Base-by-base conservation (phyloP, 2,329 filamentous ascomycete species). In the Fusarium abutilonis region DNA sequence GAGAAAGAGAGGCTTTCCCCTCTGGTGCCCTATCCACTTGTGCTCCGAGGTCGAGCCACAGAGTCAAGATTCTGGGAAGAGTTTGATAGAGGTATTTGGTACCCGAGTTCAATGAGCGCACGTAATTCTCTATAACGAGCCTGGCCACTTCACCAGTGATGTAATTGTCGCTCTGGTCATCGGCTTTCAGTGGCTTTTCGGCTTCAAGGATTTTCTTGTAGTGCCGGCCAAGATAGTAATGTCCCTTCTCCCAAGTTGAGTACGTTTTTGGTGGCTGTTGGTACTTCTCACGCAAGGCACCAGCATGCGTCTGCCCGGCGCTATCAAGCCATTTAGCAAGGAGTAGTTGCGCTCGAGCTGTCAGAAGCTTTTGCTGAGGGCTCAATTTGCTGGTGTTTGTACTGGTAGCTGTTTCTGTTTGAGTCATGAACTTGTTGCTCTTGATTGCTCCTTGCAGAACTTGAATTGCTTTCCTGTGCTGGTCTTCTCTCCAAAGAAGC, bases 11-110 rank as follows among this genome's bases (percentile, higher is more conserved):
- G 14, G 81, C 77, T 69, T 84, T 86, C 39, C 77, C 82, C 44
- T 85, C 82, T 0, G 83, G 83, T 6, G 83, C 76, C 67, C 87
- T 86, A 70, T 90, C 85, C 32, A 92, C 82, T 57, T 91, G 87
- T 34, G 90, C 89, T 6, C 92, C 94, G 60, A 99, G 84, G 69
- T 97, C 94, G 34, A 99, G 82, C 94, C 96, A 99, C 3, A 99
- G 81, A 0, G 95, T 99, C 36, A 99, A 78, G 41, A 97, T 83
- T 60, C 96, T 91, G 0, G 95, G 96, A 31, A 99, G 80, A 0
- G 93, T 97, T 75, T 98, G 93, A 70, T 97, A 96, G 39, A 97
- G 86, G 75, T 98, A 97, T 76, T 98, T 99, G 42, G 92, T 95
- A 29, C 95, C 95, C 66, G 89, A 94, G 26, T 88, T 87, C 40